These are phyloP conservation scores for Chenopodium berlandieri DNA, from an alignment of 148 eudicot genomes.

Conservation along the genomic window DNA sequence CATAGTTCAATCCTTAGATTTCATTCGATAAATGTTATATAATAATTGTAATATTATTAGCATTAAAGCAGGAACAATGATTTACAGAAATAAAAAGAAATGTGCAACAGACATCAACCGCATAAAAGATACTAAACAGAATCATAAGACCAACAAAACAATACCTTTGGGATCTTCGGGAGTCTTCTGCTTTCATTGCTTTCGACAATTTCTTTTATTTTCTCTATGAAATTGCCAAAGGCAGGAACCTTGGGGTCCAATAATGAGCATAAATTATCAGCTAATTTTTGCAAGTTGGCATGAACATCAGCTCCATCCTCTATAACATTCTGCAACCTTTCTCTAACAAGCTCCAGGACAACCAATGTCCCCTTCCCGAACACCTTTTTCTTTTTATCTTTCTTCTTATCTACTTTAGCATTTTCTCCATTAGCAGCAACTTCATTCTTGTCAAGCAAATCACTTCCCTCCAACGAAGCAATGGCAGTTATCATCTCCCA, in stretches of 20 bases:
- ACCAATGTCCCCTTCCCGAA: slow-evolving; percentile 73
- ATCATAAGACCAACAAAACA: background rate
- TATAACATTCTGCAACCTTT: slow-evolving; percentile 38
- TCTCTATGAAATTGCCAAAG: slow-evolving; percentile 43
- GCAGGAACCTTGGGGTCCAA: slow-evolving; percentile 53
- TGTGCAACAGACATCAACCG: background rate
- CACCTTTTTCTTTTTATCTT: slow-evolving; percentile 60
- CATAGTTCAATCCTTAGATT: too few species aligned
- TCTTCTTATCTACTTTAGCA: slow-evolving; percentile 43
- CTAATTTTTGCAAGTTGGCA: slow-evolving; percentile 34
- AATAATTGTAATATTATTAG: too few species aligned
- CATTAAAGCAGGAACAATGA: background rate
- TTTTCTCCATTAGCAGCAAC: slow-evolving; percentile 27
- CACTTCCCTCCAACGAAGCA: slow-evolving; percentile 49
- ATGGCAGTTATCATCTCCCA: slow-evolving; percentile 67
- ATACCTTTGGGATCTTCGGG: slow-evolving; percentile 91
- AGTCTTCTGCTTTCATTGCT: slow-evolving; percentile 90
- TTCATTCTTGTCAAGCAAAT: slow-evolving; percentile 25
- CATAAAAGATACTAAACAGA: background rate
- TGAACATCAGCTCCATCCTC: slow-evolving; percentile 25
- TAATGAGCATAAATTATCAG: slow-evolving; percentile 33
- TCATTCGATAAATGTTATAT: too few species aligned
- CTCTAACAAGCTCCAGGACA: slow-evolving; percentile 58
- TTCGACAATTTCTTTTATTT: slow-evolving; percentile 82
- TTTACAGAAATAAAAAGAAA: background rate